These are phyloP conservation scores for Candida boidinii DNA, from an alignment of 805 yeast species.

Conservation along the genomic window DNA sequence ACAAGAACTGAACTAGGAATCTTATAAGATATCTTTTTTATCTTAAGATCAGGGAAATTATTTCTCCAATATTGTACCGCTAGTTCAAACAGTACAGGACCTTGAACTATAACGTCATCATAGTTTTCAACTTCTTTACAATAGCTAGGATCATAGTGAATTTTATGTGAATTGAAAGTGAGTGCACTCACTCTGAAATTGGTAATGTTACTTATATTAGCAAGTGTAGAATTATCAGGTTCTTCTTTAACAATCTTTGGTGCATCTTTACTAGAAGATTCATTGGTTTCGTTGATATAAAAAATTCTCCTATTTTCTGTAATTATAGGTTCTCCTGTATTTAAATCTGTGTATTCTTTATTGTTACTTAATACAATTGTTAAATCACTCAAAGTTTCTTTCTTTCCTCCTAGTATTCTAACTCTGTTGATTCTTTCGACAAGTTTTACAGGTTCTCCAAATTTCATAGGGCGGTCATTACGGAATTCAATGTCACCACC, in stretches of 20 bases:
- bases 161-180: constrained; percentile 75
- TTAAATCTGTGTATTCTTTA: too few relatives aligned
- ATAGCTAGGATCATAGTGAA: constrained; percentile 64
- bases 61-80: constrained; percentile 37
- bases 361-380: too few relatives aligned
- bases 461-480: constrained; percentile 20
- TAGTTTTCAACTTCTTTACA: constrained; percentile 48
- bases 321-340: constrained; percentile 18
- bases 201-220: constrained; percentile 32
- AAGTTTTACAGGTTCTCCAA: constrained; percentile 36
- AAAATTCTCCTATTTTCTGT: constrained; percentile 53
- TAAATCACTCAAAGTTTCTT: too few relatives aligned
- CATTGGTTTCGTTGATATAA: constrained; percentile 41
- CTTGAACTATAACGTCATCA: constrained; percentile 61
- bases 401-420: too few relatives aligned
- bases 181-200: constrained; percentile 63
- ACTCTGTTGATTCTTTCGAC: constrained; percentile 41
- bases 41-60: constrained; percentile 1
- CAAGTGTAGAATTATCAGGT: constrained; percentile 18
- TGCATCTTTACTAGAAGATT: not conserved
- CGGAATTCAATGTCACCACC: constrained; percentile 51
- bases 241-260: not conserved
- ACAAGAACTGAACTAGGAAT: constrained; percentile 43
- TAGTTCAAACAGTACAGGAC: constrained; percentile 66
- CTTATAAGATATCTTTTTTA: constrained; percentile 35